phyloP scores from a whole-genome alignment of 1,139 yeast species.

The Yamadazyma taylorii region DNA sequence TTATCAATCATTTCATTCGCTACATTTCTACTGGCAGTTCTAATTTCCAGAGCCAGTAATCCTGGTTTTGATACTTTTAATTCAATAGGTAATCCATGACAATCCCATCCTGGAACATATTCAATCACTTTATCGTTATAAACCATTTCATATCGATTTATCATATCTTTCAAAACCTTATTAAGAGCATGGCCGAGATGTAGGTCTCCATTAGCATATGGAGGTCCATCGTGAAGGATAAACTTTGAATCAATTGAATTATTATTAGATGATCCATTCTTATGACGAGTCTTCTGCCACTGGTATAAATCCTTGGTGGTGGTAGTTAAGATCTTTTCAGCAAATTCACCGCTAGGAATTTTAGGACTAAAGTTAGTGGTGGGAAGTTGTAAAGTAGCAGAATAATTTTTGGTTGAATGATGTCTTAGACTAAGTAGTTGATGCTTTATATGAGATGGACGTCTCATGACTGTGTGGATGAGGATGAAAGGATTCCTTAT shows the following conservation, averaged over 20 bases:
- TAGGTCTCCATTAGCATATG: conserved; percentile 92
- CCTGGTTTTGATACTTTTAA: conserved; percentile 66
- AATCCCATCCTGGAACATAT: conserved; percentile 96
- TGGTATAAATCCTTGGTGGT: conserved; percentile 32
- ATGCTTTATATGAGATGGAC: no score
- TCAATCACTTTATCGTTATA: conserved; percentile 56
- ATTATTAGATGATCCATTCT: no score
- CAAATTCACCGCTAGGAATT: conserved; percentile 32
- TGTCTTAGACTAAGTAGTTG: background rate
- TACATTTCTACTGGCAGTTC: conserved; percentile 64
- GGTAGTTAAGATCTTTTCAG: conserved; percentile 25
- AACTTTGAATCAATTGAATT: conserved; percentile 31
- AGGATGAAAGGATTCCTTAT: no score
- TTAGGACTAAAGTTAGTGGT: conserved; percentile 43
- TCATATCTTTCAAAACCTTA: conserved; percentile 83
- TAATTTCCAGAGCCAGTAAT: conserved; percentile 42
- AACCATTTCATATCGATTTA: conserved; percentile 68
- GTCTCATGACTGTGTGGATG: no score
- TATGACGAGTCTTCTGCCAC: conserved; percentile 27
- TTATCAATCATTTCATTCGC: conserved; percentile 63
- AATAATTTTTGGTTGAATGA: conserved; percentile 18
- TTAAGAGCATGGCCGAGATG: conserved; percentile 95
- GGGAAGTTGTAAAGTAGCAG: conserved; percentile 42
- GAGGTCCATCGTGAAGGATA: conserved; percentile 94
- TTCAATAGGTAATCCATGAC: conserved; percentile 97